Conservation (phyloP, 2,329 filamentous ascomycete species). For the Aspergillus niger region DNA sequence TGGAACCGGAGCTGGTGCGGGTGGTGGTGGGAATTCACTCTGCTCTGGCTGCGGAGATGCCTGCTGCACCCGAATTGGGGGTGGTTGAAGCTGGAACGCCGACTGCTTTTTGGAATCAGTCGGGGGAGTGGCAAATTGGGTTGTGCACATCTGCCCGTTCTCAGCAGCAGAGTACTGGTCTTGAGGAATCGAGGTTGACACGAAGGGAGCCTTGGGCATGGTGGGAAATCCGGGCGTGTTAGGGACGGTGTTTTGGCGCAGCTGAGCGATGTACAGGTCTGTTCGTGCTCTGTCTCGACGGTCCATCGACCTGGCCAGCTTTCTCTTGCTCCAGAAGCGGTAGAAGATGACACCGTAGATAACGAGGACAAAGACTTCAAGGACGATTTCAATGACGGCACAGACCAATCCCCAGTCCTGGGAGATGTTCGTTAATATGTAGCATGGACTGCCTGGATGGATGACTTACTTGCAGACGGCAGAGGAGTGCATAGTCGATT, state of each 20-base stretch:
- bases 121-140: slow-evolving; percentile 61
- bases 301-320: slow-evolving; percentile 95
- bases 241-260: slow-evolving; percentile 82
- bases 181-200: slow-evolving; percentile 37
- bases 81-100: slow-evolving; percentile 84
- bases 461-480: slow-evolving; percentile 72
- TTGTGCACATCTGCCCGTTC: slow-evolving; percentile 52
- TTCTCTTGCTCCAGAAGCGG: slow-evolving; percentile 94
- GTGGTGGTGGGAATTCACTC: slow-evolving; percentile 59
- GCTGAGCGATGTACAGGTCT: slow-evolving; percentile 88
- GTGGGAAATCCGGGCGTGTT: slow-evolving; percentile 89
- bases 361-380: slow-evolving; percentile 86
- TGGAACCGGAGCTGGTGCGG: slow-evolving; percentile 38
- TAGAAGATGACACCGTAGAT: slow-evolving; percentile 97
- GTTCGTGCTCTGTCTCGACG: slow-evolving; percentile 89
- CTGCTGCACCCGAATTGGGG: slow-evolving; percentile 74
- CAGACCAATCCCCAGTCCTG: slow-evolving; percentile 96
- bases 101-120: slow-evolving; percentile 61
- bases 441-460: not conserved
- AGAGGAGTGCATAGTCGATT: slow-evolving; percentile 86
- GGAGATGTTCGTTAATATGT: slow-evolving; percentile 29
- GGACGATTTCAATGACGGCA: slow-evolving; percentile 93
- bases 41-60: slow-evolving; percentile 72
- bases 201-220: slow-evolving; percentile 58
- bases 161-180: slow-evolving; percentile 55